Evolutionary conservation across 1,139 yeast species (phyloP).

Genomic region (Blastobotrys persicus): DNA sequence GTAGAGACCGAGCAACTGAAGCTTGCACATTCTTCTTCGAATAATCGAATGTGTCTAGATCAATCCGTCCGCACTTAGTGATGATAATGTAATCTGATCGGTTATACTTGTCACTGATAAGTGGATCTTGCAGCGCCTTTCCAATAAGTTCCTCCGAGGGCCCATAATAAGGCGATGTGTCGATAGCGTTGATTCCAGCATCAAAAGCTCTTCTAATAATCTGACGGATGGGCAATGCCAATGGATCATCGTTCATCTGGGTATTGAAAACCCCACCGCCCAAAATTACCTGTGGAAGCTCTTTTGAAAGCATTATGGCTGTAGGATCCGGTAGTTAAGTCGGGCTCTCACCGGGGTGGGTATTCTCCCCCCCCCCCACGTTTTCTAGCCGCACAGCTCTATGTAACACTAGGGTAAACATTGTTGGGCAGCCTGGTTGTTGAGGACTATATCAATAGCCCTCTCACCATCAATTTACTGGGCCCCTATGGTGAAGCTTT

Average conservation of each 20-base stretch:
- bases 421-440: too few species aligned
- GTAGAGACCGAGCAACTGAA: constrained; percentile 64
- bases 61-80: constrained; percentile 81
- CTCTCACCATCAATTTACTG: too few species aligned
- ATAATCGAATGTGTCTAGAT: constrained; percentile 70
- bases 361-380: neutral
- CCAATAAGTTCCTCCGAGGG: constrained; percentile 79
- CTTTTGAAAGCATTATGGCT: constrained; percentile 9
- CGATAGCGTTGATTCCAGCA: constrained; percentile 71
- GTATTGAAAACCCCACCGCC: constrained; percentile 87
- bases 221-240: constrained; percentile 51
- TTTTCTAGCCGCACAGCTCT: too few species aligned
- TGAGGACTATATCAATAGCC: too few species aligned
- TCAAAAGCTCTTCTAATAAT: constrained; percentile 59
- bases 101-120: constrained; percentile 44
- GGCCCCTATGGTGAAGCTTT: too few species aligned
- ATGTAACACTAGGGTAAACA: too few species aligned
- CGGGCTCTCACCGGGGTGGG: neutral
- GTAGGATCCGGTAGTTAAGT: neutral
- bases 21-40: constrained; percentile 54
- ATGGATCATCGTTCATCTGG: constrained; percentile 70
- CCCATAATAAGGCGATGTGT: constrained; percentile 91
- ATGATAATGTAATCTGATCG: constrained; percentile 67
- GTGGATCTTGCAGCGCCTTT: constrained; percentile 47
- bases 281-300: constrained; percentile 57